Percentiles rank a stretch among this genome's conserved stretches.
Evolutionary conservation across 1,284 basidiomycete genomes (phyloP).

Genomic region (Fomitopsis betulina): DNA sequence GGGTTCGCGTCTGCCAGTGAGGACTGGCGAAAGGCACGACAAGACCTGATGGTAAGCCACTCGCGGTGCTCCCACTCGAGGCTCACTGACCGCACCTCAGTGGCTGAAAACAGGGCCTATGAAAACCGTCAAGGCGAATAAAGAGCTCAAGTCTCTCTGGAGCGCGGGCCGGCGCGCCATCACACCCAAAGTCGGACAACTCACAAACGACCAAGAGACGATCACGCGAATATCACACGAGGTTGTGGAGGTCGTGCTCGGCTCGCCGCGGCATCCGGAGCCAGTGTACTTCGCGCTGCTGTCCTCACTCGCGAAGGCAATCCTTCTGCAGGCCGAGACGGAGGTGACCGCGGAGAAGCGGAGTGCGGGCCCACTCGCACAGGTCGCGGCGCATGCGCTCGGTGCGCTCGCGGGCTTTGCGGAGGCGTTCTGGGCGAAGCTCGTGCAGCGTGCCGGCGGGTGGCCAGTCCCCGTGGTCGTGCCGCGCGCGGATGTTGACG

Average conservation of each 20-base stretch:
- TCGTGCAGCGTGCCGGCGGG: constrained; percentile 77
- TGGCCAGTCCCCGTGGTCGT: constrained; percentile 62
- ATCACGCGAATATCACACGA: constrained; percentile 68
- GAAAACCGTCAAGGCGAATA: constrained; percentile 64
- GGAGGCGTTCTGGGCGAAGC: constrained; percentile 79
- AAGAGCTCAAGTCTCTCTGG: constrained; percentile 52
- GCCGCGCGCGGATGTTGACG: constrained; percentile 44
- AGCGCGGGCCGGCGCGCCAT: constrained; percentile 76
- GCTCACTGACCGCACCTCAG: constrained; percentile 26
- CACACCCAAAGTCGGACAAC: constrained; percentile 87
- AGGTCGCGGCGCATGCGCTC: constrained; percentile 70
- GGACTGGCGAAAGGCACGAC: constrained; percentile 68
- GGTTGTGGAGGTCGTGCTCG: constrained; percentile 51
- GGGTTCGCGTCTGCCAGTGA: constrained; percentile 51
- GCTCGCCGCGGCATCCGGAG: constrained; percentile 33
- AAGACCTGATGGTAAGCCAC: constrained; percentile 50
- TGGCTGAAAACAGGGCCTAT: constrained; percentile 76
- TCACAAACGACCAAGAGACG: constrained; percentile 76
- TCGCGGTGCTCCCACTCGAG: not conserved
- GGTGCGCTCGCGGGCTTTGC: constrained; percentile 55
- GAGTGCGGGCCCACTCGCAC: constrained; percentile 80
- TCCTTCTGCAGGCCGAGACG: constrained; percentile 91
- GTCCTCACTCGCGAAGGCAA: constrained; percentile 83
- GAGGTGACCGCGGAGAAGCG: constrained; percentile 90
- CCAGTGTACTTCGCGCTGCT: constrained; percentile 73